Base-by-base conservation (phyloP, 1,284 basidiomycete species). In the Sanguinoderma infundibulare region DNA sequence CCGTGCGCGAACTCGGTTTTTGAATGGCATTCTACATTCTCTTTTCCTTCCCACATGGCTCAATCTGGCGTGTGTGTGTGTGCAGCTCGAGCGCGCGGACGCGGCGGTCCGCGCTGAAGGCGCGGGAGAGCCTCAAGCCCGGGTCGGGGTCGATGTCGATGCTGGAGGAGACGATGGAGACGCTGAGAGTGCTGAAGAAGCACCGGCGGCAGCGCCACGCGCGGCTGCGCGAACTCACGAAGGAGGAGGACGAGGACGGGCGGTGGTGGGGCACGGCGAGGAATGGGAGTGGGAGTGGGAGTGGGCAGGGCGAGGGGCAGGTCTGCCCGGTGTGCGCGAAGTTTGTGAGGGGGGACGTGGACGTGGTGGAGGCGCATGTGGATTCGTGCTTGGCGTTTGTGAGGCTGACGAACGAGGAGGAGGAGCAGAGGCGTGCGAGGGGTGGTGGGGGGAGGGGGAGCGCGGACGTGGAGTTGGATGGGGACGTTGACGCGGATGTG, bases 331-430 rank as follows among this genome's bases (percentile, higher is more conserved):
- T 93, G 28, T 93, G 91, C 71, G 74, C 79, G 46, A 75, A 75
- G 53, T 73, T 73, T 17, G 78, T 91, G 1, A 75, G 73, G 40
- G 90, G 90, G 2, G 90, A 91, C 67, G 76, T 80, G 44, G 91
- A 91, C 63, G 85, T 91, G 14, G 70, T 91, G 5, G 86, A 90
- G 67, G 90, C 89, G 17, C 91, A 93, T 73, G 83, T 93, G 35
- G 89, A 93, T 68, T 79, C 89, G 7, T 93, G 91, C 71, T 72
- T 93, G 52, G 84, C 84, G 10, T 78, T 90, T 66, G 82, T 68
- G 39, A 65, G 64, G 54, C 38, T 80, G 51, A 75, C 77, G 61
- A 69, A 77, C 44, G 82, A 83, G 68, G 78, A 81, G 59, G 78
- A 81, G 46, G 75, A 74, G 49, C 53, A 74, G 70, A 53, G 75